Base-by-base conservation (phyloP, 1,284 basidiomycete species). In the Puccinia polysora region DNA sequence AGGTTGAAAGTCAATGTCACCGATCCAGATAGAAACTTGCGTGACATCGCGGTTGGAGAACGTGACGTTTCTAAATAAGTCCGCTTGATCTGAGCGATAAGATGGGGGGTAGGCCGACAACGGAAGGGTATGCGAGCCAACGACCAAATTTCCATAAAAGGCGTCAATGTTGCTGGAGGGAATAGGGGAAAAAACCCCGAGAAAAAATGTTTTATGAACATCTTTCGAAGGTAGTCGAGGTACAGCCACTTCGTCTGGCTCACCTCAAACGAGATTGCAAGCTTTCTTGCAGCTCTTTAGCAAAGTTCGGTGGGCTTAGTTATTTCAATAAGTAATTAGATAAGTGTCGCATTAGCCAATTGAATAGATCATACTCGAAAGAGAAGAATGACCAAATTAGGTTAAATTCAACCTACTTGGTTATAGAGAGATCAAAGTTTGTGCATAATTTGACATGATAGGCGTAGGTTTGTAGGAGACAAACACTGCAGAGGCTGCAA, bases 361-460 rank as follows among this genome's bases (percentile, higher is more conserved):
- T 53, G 52, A 30, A 30, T 25, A 53, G 34, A 30, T 2, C 20
- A 30, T 10, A 30, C 52, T 15, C 40, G 25, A 43, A 45, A 30
- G 20, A 47, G 10, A n/a, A n/a, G n/a, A n/a, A 25, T 7, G 20
- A 28, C 3, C 36, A 28, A 20, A 15, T 1, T 28, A 28, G 12
- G 4, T 36, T 12, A 36, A 53, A n/a, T 45, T 6, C 4, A 15
- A 49, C 63, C 53, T 30, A 65, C 63, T 65, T 65, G 20, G 49
- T 53, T 1, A 43, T 65, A 12, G 49, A 53, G 18, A 65, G 63
- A 34, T 65, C 63, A 43, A 53, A 55, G 15, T 47, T 40, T 5
- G 63, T 65, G 50, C 63, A 65, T 32, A 65, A 43, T 18, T 65
- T 65, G 50, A 65, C 50, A 3, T 49, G 50, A 65, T 52, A 65